Evolutionary conservation across 1,284 basidiomycete genomes (phyloP), one percentile per base, ranked within the genome.

Genomic region (Moesziomyces antarcticus): DNA sequence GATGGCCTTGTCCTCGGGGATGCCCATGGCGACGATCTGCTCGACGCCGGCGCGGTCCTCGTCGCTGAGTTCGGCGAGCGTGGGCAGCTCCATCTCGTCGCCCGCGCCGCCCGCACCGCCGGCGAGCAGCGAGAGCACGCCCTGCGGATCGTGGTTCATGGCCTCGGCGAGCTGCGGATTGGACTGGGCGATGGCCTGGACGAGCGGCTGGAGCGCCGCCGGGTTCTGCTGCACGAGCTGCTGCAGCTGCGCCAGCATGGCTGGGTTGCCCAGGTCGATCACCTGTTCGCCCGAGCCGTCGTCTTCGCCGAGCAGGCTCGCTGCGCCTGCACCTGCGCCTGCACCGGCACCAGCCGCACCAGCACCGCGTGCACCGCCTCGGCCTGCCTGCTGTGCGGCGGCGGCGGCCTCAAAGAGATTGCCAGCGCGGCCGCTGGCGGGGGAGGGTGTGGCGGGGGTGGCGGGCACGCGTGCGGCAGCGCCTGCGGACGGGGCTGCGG

Each of bases 401-500:
- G 85, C 85, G 4, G 85, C 84, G 7, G 82, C 83, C 60, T 85
- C 85, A 56, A 85, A 85, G 41, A 85, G 75, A 74, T 85, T 85
- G 33, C 84, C 83, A 0, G 79, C 72, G n/a, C 73, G 61, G 16
- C 60, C 68, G 16, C 60, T 66, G 13, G 77, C 73, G 3, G 75
- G 64, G 41, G 45, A 63, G 49, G 68, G 68, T 22, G 72, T 66
- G 22, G 77, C 70, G 4, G 74, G 71, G 1, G 78, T 65, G 22
- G 69, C 63, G 3, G 81, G 76, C 8, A 75, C 67, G 13, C 85
- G 68, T 10, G 85, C 84, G 58, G 80, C 84, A 58, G 80, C 74
- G 44, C 85, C 79, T 40, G 86, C 82, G 30, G 85, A 66, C 10
- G 84, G 83, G 24, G 86, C 80, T 62, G 89, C 87, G 87, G 82